Percentiles rank a stretch among this genome's conserved stretches.
Conservation (phyloP, 2,329 filamentous ascomycete genomes). For the Microcyclosporella mali region DNA sequence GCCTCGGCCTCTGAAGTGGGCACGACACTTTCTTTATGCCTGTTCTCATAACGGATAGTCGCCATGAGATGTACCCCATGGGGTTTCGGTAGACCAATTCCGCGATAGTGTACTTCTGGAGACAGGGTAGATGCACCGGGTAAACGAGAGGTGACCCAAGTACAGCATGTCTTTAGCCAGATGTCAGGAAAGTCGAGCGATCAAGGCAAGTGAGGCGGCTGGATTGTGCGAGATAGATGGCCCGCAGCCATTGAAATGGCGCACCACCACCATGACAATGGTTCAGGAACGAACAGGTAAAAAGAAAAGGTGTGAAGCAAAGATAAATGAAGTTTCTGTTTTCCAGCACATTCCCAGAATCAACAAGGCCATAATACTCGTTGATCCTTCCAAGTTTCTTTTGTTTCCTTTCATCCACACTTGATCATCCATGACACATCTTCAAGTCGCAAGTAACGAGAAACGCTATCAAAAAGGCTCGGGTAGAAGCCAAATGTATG, state of each 20-base stretch:
- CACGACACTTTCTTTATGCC: not conserved
- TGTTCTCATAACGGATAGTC: not conserved
- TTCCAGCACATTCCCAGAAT: not conserved
- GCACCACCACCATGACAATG: too few relatives aligned
- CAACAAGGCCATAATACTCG: not conserved
- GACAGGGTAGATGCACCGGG: too few relatives aligned
- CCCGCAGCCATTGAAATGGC: too few relatives aligned
- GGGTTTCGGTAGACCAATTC: conserved; percentile 3
- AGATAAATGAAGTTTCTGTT: not conserved
- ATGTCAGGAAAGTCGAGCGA: not conserved
- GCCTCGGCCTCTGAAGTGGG: too few relatives aligned
- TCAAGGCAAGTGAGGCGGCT: not conserved
- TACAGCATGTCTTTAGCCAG: not conserved
- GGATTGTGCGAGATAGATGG: too few relatives aligned
- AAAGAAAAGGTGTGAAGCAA: too few relatives aligned
- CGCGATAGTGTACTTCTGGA: not conserved
- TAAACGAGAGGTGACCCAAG: not conserved
- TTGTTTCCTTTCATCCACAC: not conserved
- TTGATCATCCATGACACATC: too few relatives aligned
- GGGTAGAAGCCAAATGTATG: conserved; percentile 13
- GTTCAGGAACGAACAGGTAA: too few relatives aligned
- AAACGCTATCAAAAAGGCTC: conserved; percentile 18
- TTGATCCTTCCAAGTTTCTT: not conserved
- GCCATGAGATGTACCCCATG: conserved; percentile 2
- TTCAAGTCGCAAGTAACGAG: not conserved